Evolutionary conservation across 2,329 filamentous ascomycete genomes (phyloP), one percentile per base, ranked within the genome.

Genomic region (Coniochaeta hoffmannii): DNA sequence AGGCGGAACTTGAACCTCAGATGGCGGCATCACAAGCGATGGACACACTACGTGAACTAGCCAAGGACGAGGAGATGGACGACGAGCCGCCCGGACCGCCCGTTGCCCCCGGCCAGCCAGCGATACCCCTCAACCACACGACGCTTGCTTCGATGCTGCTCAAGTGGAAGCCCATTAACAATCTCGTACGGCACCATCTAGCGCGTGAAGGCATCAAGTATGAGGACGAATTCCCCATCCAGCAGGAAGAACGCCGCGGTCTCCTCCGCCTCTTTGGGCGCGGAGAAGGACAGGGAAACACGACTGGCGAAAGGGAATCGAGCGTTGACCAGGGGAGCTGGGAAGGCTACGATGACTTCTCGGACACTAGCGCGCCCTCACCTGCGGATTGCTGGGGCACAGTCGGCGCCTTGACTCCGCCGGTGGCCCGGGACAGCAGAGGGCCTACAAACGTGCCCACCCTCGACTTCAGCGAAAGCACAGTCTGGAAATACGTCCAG

Each of bases 81-180:
- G 71, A 72, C 1, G 76, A 79, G 46, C 49, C 49, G 3, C 77
- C 79, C 19, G 77, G 78, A 8, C 76, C 77, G 8, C 71, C 76
- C 11, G 78, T 81, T 7, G 73, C 71, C 12, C 79, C 79, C 1
- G 84, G 83, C 50, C 79, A 85, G 60, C 81, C 88, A 14, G 82
- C 87, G 1, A 89, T 96, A 55, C 89, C 90, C 1, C 82, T 86
- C 28, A 89, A 96, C 61, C 93, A 97, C 65, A 95, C 90, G 0
- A 97, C 92, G 0, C 83, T 90, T n/a, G 91, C 91, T 1, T 89
- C 94, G 53, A 82, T 91, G 59, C 75, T 97, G 17, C 74, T 97
- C 28, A 77, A 81, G 50, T 91, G 88, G 85, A 80, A 80, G 0
- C 80, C 85, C 0, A 90, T 94, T 55, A 72, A 77, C 66, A 72